Evolutionary conservation across 1,139 yeast species (phyloP).

Genomic region (Geotrichum restrictum): DNA sequence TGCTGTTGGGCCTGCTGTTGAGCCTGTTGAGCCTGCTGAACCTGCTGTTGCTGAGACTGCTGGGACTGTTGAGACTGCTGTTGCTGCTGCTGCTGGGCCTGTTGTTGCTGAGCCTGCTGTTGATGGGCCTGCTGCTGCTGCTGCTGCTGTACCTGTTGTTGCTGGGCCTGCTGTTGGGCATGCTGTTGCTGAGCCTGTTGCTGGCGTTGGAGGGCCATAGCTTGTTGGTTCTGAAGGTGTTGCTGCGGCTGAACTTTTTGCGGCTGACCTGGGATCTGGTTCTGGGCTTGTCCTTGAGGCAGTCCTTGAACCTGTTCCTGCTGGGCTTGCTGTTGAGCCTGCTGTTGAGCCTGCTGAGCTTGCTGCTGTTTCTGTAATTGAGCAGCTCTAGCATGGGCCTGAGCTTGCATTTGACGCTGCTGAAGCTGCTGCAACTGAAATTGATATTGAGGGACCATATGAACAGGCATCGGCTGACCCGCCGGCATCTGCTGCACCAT

Average conservation of each 20-base stretch:
- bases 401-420: constrained; percentile 24
- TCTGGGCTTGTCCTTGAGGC: constrained; percentile 25
- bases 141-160: constrained; percentile 17
- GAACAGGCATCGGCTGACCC: constrained; percentile 15
- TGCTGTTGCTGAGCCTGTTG: constrained; percentile 25
- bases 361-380: constrained; percentile 13
- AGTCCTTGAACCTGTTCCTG: constrained; percentile 21
- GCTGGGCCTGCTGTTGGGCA: constrained; percentile 19
- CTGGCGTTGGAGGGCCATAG: too few species aligned
- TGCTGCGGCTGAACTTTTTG: constrained; percentile 31
- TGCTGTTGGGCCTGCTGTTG: too few species aligned
- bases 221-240: constrained; percentile 28
- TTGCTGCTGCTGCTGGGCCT: too few species aligned
- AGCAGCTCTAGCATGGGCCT: constrained; percentile 19
- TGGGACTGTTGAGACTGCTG: too few species aligned
- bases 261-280: constrained; percentile 22
- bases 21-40: too few species aligned
- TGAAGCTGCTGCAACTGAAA: constrained; percentile 25
- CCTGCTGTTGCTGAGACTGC: too few species aligned
- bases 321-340: too few species aligned
- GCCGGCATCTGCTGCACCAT: constrained; percentile 13
- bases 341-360: too few species aligned
- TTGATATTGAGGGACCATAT: constrained; percentile 21
- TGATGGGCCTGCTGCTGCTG: constrained; percentile 9
- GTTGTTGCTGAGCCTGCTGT: constrained; percentile 12